These are phyloP conservation scores for Aphanomyces cochlioides DNA, from an alignment of 352 stramenopile genomes.

Conservation along the genomic window DNA sequence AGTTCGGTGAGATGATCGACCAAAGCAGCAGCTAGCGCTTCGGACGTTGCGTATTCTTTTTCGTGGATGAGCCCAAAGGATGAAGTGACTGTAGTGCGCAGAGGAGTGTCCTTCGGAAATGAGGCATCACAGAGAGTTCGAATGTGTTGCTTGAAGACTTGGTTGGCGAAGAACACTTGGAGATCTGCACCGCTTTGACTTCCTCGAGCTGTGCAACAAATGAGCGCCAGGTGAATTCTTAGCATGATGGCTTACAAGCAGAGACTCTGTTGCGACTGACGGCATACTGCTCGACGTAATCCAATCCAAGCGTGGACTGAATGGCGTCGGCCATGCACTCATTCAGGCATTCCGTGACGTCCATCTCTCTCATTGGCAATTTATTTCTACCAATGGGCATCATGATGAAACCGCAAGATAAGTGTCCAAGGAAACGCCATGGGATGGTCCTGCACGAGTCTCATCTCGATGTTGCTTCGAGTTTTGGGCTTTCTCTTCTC, in stretches of 20 bases:
- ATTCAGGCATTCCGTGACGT: not conserved
- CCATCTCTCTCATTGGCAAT: not conserved
- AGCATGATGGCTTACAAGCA: not conserved
- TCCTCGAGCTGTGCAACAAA: not conserved
- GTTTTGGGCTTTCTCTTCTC: constrained; percentile 1
- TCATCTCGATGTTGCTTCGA: constrained; percentile 12
- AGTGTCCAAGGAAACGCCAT: not conserved
- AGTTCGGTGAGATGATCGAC: not conserved
- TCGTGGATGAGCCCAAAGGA: constrained; percentile 3
- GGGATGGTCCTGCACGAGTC: not conserved
- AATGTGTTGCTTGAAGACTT: constrained; percentile 25
- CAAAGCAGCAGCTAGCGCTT: not conserved
- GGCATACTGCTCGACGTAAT: not conserved
- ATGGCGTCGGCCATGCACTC: not conserved
- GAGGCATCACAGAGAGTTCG: not conserved
- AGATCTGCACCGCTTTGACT: not conserved
- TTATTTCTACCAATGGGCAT: not conserved
- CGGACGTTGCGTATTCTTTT: not conserved
- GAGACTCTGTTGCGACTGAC: constrained; percentile 8
- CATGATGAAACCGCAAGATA: not conserved
- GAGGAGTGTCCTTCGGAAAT: not conserved
- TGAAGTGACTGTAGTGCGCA: not conserved
- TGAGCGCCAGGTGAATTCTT: not conserved
- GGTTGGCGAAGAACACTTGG: constrained; percentile 10
- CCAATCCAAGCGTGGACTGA: not conserved